These are phyloP conservation scores for Domatiomyces globalis DNA, from an alignment of 2,329 filamentous ascomycete genomes.

Conservation along the genomic window DNA sequence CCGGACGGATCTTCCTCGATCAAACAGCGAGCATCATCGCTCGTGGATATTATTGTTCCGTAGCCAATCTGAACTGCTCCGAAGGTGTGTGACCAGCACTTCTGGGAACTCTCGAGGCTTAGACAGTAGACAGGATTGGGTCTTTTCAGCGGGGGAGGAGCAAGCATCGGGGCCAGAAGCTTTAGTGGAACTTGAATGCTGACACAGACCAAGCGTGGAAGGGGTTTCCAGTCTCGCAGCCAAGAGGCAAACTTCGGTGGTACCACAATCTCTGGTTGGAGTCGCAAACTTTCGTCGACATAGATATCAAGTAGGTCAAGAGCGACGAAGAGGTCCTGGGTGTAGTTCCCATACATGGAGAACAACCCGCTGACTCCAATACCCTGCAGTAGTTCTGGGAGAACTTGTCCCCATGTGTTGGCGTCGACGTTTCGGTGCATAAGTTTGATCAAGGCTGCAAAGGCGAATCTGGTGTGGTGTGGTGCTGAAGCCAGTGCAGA, in stretches of 20 bases:
- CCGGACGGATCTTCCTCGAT: background rate
- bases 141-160: conserved; percentile 3
- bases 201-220: conserved; percentile 9
- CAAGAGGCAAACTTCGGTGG: background rate
- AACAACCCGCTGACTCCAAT: conserved; percentile 12
- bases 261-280: background rate
- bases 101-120: conserved; percentile 2
- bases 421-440: conserved; percentile 15
- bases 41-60: background rate
- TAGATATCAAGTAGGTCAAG: conserved; percentile 18
- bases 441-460: conserved; percentile 18
- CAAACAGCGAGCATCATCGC: background rate
- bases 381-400: conserved; percentile 4
- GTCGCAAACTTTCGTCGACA: conserved; percentile 1
- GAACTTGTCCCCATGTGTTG: conserved; percentile 9
- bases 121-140: conserved; percentile 9
- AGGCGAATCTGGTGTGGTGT: conserved; percentile 18
- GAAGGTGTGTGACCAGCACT: background rate
- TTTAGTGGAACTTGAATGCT: conserved; percentile 12
- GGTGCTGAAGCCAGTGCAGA: conserved; percentile 3
- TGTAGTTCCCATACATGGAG: conserved; percentile 13
- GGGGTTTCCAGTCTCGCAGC: conserved; percentile 11
- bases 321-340: conserved; percentile 21
- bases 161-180: conserved; percentile 6
- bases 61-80: background rate